phyloP scores from a whole-genome alignment of 805 yeast genomes.

The Cyberlindnera suaveolens region DNA sequence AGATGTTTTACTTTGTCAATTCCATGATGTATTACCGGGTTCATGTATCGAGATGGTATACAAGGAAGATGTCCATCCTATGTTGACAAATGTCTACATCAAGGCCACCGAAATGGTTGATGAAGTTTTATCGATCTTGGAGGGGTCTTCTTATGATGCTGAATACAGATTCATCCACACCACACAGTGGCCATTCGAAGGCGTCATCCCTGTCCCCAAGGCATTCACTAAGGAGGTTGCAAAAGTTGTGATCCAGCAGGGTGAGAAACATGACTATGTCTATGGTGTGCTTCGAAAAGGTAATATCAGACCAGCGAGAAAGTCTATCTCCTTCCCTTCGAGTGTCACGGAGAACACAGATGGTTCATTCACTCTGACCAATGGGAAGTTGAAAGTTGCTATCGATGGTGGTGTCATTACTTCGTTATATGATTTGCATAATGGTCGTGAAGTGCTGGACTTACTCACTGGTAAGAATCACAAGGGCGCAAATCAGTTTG shows the following conservation, averaged over 20 bases:
- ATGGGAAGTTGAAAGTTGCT: conserved; percentile 53
- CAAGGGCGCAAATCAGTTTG: conserved; percentile 73
- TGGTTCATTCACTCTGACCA: conserved; percentile 45
- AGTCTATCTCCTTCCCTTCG: conserved; percentile 40
- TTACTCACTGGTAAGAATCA: conserved; percentile 34
- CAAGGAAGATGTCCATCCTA: conserved; percentile 78
- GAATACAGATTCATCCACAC: conserved; percentile 38
- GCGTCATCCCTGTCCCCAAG: conserved; percentile 34
- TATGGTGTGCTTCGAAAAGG: conserved; percentile 3
- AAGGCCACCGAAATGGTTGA: conserved; percentile 45
- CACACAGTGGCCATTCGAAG: conserved; percentile 54
- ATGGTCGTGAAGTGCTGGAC: conserved; percentile 63
- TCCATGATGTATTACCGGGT: conserved; percentile 98
- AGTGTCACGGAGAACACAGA: conserved; percentile 35
- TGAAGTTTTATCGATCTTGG: conserved; percentile 27
- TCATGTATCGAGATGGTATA: conserved; percentile 93
- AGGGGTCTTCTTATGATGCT: conserved; percentile 18
- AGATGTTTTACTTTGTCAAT: conserved; percentile 82
- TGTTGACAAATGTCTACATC: conserved; percentile 53
- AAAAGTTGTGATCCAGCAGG: conserved; percentile 9
- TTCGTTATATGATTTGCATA: conserved; percentile 54
- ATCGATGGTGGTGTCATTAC: conserved; percentile 57
- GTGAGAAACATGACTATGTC: conserved; percentile 19
- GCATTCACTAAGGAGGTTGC: conserved; percentile 1
- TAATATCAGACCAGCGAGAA: conserved; percentile 8